phyloP scores from a whole-genome alignment of 2,329 filamentous ascomycete genomes.

The Pseudocercospora eumusae region DNA sequence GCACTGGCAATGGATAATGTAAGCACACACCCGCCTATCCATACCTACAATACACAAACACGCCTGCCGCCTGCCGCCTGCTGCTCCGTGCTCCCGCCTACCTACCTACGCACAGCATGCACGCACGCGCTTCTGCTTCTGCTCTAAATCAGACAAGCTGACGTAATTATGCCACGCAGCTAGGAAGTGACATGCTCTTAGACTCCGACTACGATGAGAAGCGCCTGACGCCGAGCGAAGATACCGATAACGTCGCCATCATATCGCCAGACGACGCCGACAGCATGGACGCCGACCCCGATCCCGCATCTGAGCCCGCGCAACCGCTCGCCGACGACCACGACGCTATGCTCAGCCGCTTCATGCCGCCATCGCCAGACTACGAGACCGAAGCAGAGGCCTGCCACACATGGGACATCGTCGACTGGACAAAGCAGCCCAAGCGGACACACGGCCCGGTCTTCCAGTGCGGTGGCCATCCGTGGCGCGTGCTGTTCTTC shows the following conservation, averaged over 20 bases:
- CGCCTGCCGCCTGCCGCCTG: neutral
- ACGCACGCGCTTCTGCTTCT: neutral
- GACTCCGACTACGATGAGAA: conserved; percentile 65
- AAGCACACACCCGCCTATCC: conserved; percentile 10
- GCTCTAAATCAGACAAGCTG: conserved; percentile 24
- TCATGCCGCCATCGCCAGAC: conserved; percentile 75
- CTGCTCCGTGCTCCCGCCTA: conserved; percentile 11
- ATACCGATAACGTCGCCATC: conserved; percentile 55
- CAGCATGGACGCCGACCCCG: conserved; percentile 57
- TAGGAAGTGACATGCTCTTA: conserved; percentile 64
- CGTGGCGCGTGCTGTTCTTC: conserved; percentile 96
- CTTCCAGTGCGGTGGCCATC: conserved; percentile 82
- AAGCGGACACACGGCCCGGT: conserved; percentile 85
- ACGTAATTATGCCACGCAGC: conserved; percentile 43
- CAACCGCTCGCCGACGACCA: conserved; percentile 60
- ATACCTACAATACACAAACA: too few relatives aligned
- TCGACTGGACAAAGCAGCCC: conserved; percentile 73
- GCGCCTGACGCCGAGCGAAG: conserved; percentile 46
- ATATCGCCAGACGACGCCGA: conserved; percentile 59
- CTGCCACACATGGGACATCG: conserved; percentile 81
- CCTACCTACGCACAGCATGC: conserved; percentile 7
- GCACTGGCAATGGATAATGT: conserved; percentile 19
- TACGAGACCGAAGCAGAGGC: conserved; percentile 76
- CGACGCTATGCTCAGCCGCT: conserved; percentile 80
- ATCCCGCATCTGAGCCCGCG: conserved; percentile 46